These are phyloP conservation scores for Hyaloscypha bicolor DNA, from an alignment of 495 filamentous ascomycete species.

Conservation along the genomic window DNA sequence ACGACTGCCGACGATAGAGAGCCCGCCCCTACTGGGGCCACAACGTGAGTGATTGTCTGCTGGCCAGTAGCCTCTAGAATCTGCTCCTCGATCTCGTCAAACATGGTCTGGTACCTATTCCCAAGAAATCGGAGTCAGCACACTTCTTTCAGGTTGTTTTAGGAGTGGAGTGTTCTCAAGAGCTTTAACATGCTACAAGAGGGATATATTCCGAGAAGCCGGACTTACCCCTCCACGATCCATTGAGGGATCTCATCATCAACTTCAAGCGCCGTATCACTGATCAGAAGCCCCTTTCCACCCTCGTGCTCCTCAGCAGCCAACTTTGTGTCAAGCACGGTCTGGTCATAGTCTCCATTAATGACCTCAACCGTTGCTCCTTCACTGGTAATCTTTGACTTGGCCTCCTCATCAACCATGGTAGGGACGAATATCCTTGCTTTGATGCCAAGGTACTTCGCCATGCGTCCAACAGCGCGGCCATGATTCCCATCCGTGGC, in stretches of 20 bases:
- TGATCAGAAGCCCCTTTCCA: conserved; percentile 52
- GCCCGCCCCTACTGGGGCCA: conserved; percentile 58
- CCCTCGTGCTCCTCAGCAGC: conserved; percentile 34
- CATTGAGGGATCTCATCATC: conserved; percentile 64
- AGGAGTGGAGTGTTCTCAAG: too few species aligned
- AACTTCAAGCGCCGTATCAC: conserved; percentile 63
- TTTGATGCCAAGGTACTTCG: conserved; percentile 48
- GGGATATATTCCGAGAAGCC: too few species aligned
- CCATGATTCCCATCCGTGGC: conserved; percentile 75
- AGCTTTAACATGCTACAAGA: too few species aligned
- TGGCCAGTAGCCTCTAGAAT: conserved; percentile 29
- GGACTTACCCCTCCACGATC: conserved; percentile 61
- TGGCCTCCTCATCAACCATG: conserved; percentile 52
- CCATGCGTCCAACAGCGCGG: conserved; percentile 67
- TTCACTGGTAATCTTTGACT: conserved; percentile 53
- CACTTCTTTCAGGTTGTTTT: too few species aligned
- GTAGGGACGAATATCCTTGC: conserved; percentile 58
- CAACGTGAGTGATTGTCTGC: not conserved
- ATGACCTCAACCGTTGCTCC: conserved; percentile 56
- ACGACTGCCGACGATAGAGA: conserved; percentile 57
- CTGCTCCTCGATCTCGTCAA: conserved; percentile 62
- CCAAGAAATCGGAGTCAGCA: too few species aligned
- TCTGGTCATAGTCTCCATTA: conserved; percentile 60
- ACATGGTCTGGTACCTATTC: conserved; percentile 61
- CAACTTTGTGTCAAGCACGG: conserved; percentile 49